These are phyloP conservation scores for Calocybe indica DNA, from an alignment of 768 basidiomycete genomes.

Conservation along the genomic window DNA sequence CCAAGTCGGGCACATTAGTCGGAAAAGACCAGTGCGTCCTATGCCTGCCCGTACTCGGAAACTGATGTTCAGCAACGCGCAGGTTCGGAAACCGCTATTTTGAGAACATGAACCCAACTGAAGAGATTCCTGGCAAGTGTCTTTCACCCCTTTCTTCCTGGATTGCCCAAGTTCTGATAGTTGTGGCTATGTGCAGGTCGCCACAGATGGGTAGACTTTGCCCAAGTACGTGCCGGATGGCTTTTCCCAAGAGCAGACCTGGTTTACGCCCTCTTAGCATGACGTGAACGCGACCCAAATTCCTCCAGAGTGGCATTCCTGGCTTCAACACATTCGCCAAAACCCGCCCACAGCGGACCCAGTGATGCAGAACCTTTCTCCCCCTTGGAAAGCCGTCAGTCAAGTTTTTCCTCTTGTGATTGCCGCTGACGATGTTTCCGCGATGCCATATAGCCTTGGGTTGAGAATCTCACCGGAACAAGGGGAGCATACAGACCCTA, in stretches of 20 bases:
- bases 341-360: conserved; percentile 74
- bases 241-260: too few species aligned
- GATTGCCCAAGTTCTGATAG: conserved; percentile 2
- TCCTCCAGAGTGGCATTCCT: conserved; percentile 95
- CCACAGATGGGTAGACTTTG: conserved; percentile 94
- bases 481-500: conserved; percentile 87
- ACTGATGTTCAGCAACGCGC: conserved; percentile 8
- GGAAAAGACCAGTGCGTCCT: conserved; percentile 78
- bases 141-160: background rate
- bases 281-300: conserved; percentile 91
- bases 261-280: conserved; percentile 38
- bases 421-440: background rate
- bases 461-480: conserved; percentile 91
- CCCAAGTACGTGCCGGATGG: conserved; percentile 50
- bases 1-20: conserved; percentile 74
- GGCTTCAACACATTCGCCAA: conserved; percentile 87
- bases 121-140: conserved; percentile 80
- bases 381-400: conserved; percentile 81
- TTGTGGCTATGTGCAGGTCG: conserved; percentile 50
- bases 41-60: conserved; percentile 1
- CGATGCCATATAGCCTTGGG: conserved; percentile 57
- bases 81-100: conserved; percentile 95
- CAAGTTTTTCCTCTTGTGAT: background rate
- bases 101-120: conserved; percentile 82
- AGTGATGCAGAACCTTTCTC: conserved; percentile 61